Evolutionary conservation across 208 protist genomes (phyloP), one percentile per base, ranked within the genome.

Genomic region (Trypanosoma grayi): DNA sequence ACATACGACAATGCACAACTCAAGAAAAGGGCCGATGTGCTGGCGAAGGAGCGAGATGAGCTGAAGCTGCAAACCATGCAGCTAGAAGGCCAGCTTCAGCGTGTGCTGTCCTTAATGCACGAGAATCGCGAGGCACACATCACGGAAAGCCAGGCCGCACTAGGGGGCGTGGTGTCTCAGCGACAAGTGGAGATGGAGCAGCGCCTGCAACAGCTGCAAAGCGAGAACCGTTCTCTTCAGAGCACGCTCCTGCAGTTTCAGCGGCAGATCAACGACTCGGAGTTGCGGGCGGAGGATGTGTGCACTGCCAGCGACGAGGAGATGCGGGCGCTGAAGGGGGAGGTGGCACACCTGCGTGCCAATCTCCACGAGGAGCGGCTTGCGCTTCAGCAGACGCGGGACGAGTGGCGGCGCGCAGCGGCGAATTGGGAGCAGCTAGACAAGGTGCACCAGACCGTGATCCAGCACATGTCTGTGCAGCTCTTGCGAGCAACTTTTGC

Each of bases 31-130:
- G 27, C 28, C 7, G 33, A 60, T 34, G 39, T 28, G 20, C 10
- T 60, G 27, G 25, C 22, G 20, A 18, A 5, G 6, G 54, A 60
- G n/a, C 40, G 54, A n/a, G 54, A 60, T 13, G 25, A 27, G 20
- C 60, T 89, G 34, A 28, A 83, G 44, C 78, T 85, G 63, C 76
- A 66, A 34, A 83, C 60, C 41, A 60, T 51, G 9, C 75, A 85
- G 30, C 60, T 92, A 1, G 81, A 92, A 48, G 85, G 85, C 0
- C 85, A 92, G 61, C 59, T 92, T 30, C 79, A 89, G 45, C 78
- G 85, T 2, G 43, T 91, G 24, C 46, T 89, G 24, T 59, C 48
- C 10, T 55, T 70, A 18, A 7, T 33, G 18, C 54, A 53, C 20
- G 44, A 47, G 7, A 47, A 25, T 40, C 37, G 16, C 18, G 62